Base-by-base conservation (phyloP, 176 grass and related monocot genomes). In the barley (Hordeum vulgare) region DNA sequence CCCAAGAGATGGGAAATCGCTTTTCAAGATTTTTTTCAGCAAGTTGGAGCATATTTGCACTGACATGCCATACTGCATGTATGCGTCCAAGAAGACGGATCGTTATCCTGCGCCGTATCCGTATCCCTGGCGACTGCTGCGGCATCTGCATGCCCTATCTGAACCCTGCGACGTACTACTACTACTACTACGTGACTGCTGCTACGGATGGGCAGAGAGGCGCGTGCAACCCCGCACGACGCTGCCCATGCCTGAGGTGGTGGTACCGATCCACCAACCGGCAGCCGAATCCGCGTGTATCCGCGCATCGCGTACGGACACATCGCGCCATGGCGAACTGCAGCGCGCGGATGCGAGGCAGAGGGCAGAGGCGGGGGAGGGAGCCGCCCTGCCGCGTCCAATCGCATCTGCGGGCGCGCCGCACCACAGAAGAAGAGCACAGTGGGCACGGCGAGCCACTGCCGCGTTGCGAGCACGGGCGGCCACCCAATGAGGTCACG, bases 191-290 rank as follows among this genome's bases (percentile, higher is more conserved):
- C 49, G 49, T 53, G 44, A 13, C 44, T 15, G 49, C 7, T 62
- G 60, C 25, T 28, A 14, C 61, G 17, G 77, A 80, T 64, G 17
- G 40, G 61, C 61, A n/a, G n/a, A n/a, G 63, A 31, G 29, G 61
- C 61, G 20, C 64, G 64, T 65, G 18, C 51, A 4, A 56, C 9
- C 20, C 18, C 64, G 34, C 66, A 9, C 62, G 62, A 15, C 3
- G 27, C 29, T 17, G 40, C 71, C 71, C 29, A 83, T 65, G 49
- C 71, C 71, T 25, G 15, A 54, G 37, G 67, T 21, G 29, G 71
- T 66, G 81, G 40, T 64, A 81, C 66, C 76, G 37, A 37, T 14
- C 75, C 54, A 77, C 7, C 75, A 39, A 59, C 53, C 53, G 74
- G 74, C 74, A 59, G 37, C 59, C 60, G 77, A 79, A 79, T 64